phyloP scores from a whole-genome alignment of 345 rosid species.

The Clausena lansium region DNA sequence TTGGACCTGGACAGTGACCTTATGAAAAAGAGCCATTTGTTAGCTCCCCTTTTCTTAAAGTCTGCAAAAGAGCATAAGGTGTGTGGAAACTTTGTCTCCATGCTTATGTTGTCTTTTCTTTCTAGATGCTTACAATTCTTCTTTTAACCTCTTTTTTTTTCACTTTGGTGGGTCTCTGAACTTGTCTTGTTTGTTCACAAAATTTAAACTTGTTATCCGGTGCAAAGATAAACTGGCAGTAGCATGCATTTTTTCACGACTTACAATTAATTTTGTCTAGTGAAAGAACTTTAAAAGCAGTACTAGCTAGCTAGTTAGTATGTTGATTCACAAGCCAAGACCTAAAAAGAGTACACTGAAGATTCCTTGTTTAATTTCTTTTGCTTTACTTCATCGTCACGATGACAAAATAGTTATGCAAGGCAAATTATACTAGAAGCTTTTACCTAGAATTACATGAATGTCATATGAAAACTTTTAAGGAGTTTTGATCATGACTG shows the following conservation, averaged over 20 bases:
- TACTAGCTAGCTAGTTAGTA: not conserved
- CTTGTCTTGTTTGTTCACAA: constrained; percentile 22
- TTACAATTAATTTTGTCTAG: not conserved
- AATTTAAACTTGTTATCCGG: not conserved
- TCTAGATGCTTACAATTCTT: constrained; percentile 23
- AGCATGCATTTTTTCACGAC: not conserved
- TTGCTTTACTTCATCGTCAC: not conserved
- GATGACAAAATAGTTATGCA: not conserved
- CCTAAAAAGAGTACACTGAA: not conserved
- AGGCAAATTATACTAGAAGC: not conserved
- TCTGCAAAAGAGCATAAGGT: constrained; percentile 39
- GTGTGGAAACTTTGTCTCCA: constrained; percentile 46
- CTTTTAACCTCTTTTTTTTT: not conserved
- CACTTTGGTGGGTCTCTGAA: constrained; percentile 14
- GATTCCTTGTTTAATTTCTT: not conserved
- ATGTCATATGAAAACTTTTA: not conserved
- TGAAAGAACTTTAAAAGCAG: not conserved
- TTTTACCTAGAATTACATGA: no score
- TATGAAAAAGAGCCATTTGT: constrained; percentile 33
- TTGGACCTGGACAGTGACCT: constrained; percentile 23
- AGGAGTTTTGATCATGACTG: not conserved
- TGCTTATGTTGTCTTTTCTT: constrained; percentile 35
- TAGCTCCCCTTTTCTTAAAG: constrained; percentile 40
- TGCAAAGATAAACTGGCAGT: not conserved
- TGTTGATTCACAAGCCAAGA: not conserved